Base-by-base conservation (phyloP, 2,329 filamentous ascomycete species). In the Aspergillus sp. region DNA sequence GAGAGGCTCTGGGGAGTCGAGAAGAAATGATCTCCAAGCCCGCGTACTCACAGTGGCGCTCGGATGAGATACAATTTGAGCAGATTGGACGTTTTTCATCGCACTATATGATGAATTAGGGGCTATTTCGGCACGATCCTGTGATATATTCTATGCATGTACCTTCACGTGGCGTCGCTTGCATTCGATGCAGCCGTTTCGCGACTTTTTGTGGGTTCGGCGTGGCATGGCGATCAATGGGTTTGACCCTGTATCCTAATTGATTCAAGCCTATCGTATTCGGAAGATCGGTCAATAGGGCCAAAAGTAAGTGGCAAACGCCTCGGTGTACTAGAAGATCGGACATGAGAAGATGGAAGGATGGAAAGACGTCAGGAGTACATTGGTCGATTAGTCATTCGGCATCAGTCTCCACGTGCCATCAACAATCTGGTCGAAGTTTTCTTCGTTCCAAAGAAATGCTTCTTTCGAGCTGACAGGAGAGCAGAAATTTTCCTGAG, bases 101-200 rank as follows among this genome's bases (percentile, higher is more conserved):
- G 52, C 71, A 74, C 71, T 74, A 12, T 26, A 11, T 29, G 4
- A 16, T 26, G 4, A n/a, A 31, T 56, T 58, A 59, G 49, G 22
- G 46, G 46, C 2, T 22, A 6, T 14, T 24, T 4, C 18, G 16
- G 14, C 16, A 18, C 26, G 26, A 29, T 29, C 9, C 12, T 49
- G 29, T 9, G 24, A 20, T 6, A 18, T 16, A 14, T 16, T 32
- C 18, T 20, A n/a, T 12, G 3, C 1, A 24, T 57, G 18, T 63
- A 75, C 74, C 65, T 75, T 76, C 47, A 76, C 66, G 54, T 76
- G 74, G 5, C 74, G 68, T n/a, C 67, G 67, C 58, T 77, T 77
- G 61, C 73, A 76, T 63, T 73, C 66, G 16, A 63, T 10, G 52
- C 75, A 77, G 22, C 74, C 75, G 56, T 68, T 69, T 47, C 71